Evolutionary conservation across 2,329 filamentous ascomycete genomes (phyloP), one percentile per base, ranked within the genome.

Genomic region (Eutypella sp.): DNA sequence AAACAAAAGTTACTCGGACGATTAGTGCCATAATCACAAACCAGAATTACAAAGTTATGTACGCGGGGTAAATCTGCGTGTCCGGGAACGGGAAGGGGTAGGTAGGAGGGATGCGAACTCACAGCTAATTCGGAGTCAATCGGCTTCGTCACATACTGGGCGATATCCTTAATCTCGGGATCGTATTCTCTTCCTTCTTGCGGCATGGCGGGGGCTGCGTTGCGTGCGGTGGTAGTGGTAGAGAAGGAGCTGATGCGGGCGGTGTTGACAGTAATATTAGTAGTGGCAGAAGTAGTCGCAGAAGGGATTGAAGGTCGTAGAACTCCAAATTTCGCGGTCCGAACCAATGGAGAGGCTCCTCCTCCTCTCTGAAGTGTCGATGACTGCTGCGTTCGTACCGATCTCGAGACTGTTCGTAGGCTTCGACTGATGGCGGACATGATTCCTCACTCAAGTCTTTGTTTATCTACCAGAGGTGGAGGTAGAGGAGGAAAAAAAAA

Each of bases 51-150:
- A n/a, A n/a, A n/a, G n/a, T n/a, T n/a, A n/a, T n/a, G n/a, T 39
- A 20, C 42, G 46, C 48, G 45, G 51, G 52, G 57, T 52, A 56
- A 31, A 33, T 10, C 20, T 22, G 33, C 29, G 33, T 25, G 44
- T 25, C n/a, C n/a, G n/a, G n/a, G n/a, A n/a, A n/a, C n/a, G n/a
- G 24, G 45, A 41, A n/a, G 42, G 37, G 20, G 22, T n/a, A 41
- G 23, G 20, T 24, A 19, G 34, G n/a, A 38, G 41, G 25, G 29
- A 27, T 29, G 36, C 22, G 37, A 44, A 74, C 89, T 71, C 77
- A 96, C 91, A 65, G 93, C 93, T 61, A 99, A 79, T 57, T 95
- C 89, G 24, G 92, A 97, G 59, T 92, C 78, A 63, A 97, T 86
- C 47, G 88, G 79, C 69, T 91, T 92, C 67, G 91, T 88, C 66